Evolutionary conservation across 1,284 basidiomycete genomes (phyloP).

Genomic region (Peniophora sp.): DNA sequence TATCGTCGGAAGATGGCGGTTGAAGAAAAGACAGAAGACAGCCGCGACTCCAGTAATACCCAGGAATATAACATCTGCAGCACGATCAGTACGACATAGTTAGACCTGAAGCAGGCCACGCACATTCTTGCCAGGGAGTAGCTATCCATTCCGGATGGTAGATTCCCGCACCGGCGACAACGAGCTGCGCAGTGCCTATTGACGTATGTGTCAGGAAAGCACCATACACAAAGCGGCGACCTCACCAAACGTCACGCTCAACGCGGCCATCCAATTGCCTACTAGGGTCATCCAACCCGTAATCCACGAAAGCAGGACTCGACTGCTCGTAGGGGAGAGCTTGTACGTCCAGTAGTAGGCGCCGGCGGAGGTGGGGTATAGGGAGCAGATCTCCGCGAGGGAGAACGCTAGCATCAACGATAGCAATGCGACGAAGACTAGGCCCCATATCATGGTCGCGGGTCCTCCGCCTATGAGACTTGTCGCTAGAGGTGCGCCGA

Average conservation of each 20-base stretch:
- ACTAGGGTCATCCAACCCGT: conserved; percentile 51
- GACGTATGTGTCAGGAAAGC: conserved; percentile 19
- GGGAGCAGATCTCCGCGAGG: conserved; percentile 46
- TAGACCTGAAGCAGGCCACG: conserved; percentile 8
- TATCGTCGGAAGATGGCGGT: conserved; percentile 36
- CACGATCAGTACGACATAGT: neutral
- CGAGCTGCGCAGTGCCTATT: conserved; percentile 37
- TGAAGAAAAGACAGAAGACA: conserved; percentile 39
- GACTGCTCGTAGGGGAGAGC: conserved; percentile 32
- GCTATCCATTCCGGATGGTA: conserved; percentile 41
- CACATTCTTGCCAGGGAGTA: conserved; percentile 45
- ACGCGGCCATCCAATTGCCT: conserved; percentile 44
- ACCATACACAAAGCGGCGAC: no score
- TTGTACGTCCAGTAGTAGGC: conserved; percentile 53
- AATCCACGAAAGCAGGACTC: conserved; percentile 43
- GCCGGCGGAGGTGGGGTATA: conserved; percentile 50
- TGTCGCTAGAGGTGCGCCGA: conserved; percentile 44
- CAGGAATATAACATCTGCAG: conserved; percentile 43
- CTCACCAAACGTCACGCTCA: conserved; percentile 46
- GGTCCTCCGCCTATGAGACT: conserved; percentile 46
- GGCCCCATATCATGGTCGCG: conserved; percentile 43
- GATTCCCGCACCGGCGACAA: conserved; percentile 43
- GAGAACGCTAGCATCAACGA: conserved; percentile 40
- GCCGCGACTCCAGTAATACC: conserved; percentile 34
- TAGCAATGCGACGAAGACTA: conserved; percentile 35